Evolutionary conservation across 306 rosid species (phyloP).

Genomic region (Dalbergia cochinchinensis): DNA sequence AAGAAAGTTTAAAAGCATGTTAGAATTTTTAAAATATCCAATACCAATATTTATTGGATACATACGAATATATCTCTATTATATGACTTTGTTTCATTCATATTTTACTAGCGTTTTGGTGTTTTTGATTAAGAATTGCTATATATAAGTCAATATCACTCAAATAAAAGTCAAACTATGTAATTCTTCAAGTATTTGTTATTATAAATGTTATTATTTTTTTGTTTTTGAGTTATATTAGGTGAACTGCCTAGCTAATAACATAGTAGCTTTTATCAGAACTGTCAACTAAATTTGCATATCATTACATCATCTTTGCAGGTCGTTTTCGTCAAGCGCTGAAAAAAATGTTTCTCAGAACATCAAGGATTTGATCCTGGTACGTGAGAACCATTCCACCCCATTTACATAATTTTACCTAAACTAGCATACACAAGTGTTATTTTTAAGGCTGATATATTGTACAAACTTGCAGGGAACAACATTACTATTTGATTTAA

Average conservation of each 20-base stretch:
- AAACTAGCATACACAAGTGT: background rate
- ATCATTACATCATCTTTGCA: conserved; percentile 40
- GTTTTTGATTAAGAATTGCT: background rate
- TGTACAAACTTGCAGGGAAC: conserved; percentile 62
- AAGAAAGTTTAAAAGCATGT: too few species aligned
- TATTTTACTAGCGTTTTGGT: background rate
- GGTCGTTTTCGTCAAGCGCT: conserved; percentile 63
- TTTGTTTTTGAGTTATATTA: background rate
- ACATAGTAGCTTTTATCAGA: conserved; percentile 1
- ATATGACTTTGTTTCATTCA: background rate
- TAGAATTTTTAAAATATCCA: background rate
- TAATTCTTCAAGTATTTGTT: background rate
- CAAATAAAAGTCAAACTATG: background rate
- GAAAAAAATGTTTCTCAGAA: conserved; percentile 69
- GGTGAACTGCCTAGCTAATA: conserved; percentile 39
- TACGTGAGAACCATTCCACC: conserved; percentile 24
- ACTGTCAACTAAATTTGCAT: conserved; percentile 38
- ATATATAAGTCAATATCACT: background rate
- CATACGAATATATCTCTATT: background rate
- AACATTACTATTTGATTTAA: conserved; percentile 60
- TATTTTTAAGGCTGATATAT: conserved; percentile 36
- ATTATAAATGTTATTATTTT: background rate
- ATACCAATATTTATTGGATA: background rate
- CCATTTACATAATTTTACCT: background rate
- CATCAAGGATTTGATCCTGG: conserved; percentile 57